These are phyloP conservation scores for Silene noctiflora DNA, from an alignment of 179 eudicot species.

Conservation along the genomic window DNA sequence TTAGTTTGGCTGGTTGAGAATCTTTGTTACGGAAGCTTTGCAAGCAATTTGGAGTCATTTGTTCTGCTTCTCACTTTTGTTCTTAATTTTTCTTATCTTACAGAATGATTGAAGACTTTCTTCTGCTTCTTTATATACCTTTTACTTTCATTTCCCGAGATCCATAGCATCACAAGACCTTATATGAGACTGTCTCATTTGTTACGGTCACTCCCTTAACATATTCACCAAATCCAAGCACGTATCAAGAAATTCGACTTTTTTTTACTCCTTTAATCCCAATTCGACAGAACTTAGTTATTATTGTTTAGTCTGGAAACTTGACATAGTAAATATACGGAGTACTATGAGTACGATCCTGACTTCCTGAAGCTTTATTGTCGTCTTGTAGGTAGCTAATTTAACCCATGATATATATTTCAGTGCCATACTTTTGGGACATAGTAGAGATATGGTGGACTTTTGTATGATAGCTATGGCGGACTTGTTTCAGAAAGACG, in stretches of 20 bases:
- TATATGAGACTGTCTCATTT: not conserved
- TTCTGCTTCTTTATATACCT: constrained; percentile 15
- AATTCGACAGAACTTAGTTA: too few species aligned
- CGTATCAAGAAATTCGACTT: too few species aligned
- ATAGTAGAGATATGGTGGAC: not conserved
- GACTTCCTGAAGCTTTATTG: too few species aligned
- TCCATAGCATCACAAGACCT: not conserved
- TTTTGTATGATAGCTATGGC: not conserved
- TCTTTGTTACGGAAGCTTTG: constrained; percentile 17
- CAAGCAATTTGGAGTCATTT: constrained; percentile 19
- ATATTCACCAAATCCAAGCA: too few species aligned
- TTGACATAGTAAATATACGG: too few species aligned
- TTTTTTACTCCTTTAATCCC: too few species aligned
- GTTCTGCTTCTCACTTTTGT: constrained; percentile 7
- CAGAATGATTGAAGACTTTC: constrained; percentile 26
- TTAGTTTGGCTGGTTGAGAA: constrained; percentile 17
- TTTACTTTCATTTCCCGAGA: constrained; percentile 15
- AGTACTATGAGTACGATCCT: too few species aligned
- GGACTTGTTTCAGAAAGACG: constrained; percentile 7
- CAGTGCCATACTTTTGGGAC: constrained; percentile 1
- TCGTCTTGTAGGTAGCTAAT: too few species aligned
- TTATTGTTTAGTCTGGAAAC: too few species aligned
- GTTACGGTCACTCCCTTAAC: not conserved
- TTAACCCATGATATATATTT: too few species aligned
- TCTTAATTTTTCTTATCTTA: constrained; percentile 13